Percentiles rank a stretch among this genome's conserved stretches.
phyloP scores from a whole-genome alignment of 305 asterid species.

The Stenogyne calaminthoides region DNA sequence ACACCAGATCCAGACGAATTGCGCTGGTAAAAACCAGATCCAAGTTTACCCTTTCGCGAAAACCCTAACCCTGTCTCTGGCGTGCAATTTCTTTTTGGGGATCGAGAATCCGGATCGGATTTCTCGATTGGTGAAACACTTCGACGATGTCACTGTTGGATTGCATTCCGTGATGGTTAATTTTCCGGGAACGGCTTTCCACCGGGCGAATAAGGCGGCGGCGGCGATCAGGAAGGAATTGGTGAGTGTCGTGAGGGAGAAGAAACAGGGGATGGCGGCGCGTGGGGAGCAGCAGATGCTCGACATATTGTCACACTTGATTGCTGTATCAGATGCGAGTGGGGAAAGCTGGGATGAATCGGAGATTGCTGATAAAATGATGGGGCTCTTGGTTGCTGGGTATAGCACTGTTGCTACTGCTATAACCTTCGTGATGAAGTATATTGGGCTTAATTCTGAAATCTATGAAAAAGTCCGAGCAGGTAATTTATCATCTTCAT shows the following conservation, averaged over 20 bases:
- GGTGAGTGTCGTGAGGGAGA: slow-evolving; percentile 45
- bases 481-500: slow-evolving; percentile 29
- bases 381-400: slow-evolving; percentile 61
- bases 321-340: slow-evolving; percentile 25
- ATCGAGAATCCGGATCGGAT: slow-evolving; percentile 42
- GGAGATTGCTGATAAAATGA: slow-evolving; percentile 54
- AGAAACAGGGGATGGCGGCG: slow-evolving; percentile 27
- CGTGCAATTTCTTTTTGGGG: slow-evolving; percentile 50
- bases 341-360: slow-evolving; percentile 32
- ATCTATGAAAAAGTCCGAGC: slow-evolving; percentile 42
- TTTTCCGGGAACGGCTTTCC: slow-evolving; percentile 44
- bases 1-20: slow-evolving; percentile 34
- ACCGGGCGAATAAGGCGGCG: slow-evolving; percentile 52
- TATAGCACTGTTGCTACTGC: slow-evolving; percentile 61
- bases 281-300: slow-evolving; percentile 26
- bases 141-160: slow-evolving; percentile 48
- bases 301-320: slow-evolving; percentile 55
- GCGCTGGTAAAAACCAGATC: slow-evolving; percentile 37
- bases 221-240: slow-evolving; percentile 48
- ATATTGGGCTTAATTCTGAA: slow-evolving; percentile 43
- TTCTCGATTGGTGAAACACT: slow-evolving; percentile 38
- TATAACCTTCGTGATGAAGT: slow-evolving; percentile 52
- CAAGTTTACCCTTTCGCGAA: slow-evolving; percentile 43
- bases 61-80: slow-evolving; percentile 43
- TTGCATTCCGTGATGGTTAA: slow-evolving; percentile 49